Percentiles rank a stretch among this genome's conserved stretches.
Evolutionary conservation across 1,284 basidiomycete genomes (phyloP).

Genomic region (Malassezia slooffiae): DNA sequence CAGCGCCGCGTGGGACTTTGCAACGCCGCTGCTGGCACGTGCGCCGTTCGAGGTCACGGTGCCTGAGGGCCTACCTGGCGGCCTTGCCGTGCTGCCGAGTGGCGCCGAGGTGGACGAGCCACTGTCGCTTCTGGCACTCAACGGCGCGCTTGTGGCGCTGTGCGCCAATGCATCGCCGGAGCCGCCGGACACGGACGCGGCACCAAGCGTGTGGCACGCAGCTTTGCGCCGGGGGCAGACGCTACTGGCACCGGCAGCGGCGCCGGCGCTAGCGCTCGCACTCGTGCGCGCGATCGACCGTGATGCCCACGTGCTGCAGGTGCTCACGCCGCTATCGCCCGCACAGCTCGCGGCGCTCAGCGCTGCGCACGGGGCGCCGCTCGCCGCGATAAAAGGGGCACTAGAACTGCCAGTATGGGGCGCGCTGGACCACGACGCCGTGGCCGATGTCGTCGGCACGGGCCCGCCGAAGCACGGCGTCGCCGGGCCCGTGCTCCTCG

Average conservation of each 20-base stretch:
- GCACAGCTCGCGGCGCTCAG: conserved; percentile 56
- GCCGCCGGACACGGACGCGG: neutral
- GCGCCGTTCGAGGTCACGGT: conserved; percentile 46
- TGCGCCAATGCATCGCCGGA: conserved; percentile 10
- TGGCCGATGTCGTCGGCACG: conserved; percentile 22
- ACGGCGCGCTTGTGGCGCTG: conserved; percentile 63
- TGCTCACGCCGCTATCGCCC: conserved; percentile 48
- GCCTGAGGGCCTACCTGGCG: conserved; percentile 57
- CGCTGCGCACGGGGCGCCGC: conserved; percentile 40
- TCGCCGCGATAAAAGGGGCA: conserved; percentile 64
- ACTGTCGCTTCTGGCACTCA: conserved; percentile 55
- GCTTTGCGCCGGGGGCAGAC: conserved; percentile 14
- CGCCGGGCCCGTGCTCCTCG: conserved; percentile 46
- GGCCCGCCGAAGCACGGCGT: conserved; percentile 17
- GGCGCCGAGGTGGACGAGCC: conserved; percentile 24
- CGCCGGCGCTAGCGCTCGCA: conserved; percentile 23
- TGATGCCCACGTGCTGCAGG: conserved; percentile 17
- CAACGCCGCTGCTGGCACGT: conserved; percentile 55
- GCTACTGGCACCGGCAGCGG: neutral
- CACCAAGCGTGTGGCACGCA: conserved; percentile 15
- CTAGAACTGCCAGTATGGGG: conserved; percentile 77
- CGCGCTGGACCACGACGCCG: conserved; percentile 61
- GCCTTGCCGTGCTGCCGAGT: conserved; percentile 45
- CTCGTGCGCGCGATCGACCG: conserved; percentile 36
- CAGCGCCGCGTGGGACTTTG: conserved; percentile 57